Base-by-base conservation (phyloP, 2,329 filamentous ascomycete genomes). In the Ilyonectria destructans region DNA sequence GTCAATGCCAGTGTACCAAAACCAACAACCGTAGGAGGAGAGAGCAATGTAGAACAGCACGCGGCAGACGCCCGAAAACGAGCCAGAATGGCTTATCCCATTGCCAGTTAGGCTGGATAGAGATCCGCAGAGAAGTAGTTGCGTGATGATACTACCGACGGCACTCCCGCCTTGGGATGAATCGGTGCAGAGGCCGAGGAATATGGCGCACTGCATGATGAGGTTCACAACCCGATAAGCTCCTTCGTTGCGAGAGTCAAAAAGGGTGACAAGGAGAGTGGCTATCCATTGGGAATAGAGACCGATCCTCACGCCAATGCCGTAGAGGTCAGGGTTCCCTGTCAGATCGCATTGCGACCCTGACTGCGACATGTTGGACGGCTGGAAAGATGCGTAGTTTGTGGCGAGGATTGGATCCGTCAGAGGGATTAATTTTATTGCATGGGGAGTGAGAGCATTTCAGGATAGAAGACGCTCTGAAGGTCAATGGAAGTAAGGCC, bases 261-360 rank as follows among this genome's bases (percentile, higher is more conserved):
- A 62, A 19, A 62, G 23, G 40, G 59, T 62, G 40, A 46, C 19
- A 26, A 62, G 19, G 9, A 62, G 59, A 23, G 54, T 54, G 15
- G 59, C 59, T 7, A 26, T 35, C 59, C 59, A 62, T n/a, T 62
- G 59, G 12, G 51, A 46, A n/a, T 62, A 62, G 13, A 62, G 59
- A 21, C 59, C 59, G 29, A 55, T 19, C 10, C 59, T 31, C 19
- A 62, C 59, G 31, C 59, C 59, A 51, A 62, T 62, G 51, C 59
- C 59, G 23, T 62, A 62, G 51, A 62, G 59, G 31, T 62, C 59
- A 6, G 59, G 19, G 59, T 62, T 62, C 21, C 59, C 59, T 49
- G 48, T 21, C 6, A 62, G 15, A 19, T 29, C 19, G 43, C 59
- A 62, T 43, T 23, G 17, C 12, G 58, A 19, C 35, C 33, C 43